These are phyloP conservation scores for Triticum turgidum DNA, from an alignment of 176 grass and related monocot genomes.

Conservation along the genomic window DNA sequence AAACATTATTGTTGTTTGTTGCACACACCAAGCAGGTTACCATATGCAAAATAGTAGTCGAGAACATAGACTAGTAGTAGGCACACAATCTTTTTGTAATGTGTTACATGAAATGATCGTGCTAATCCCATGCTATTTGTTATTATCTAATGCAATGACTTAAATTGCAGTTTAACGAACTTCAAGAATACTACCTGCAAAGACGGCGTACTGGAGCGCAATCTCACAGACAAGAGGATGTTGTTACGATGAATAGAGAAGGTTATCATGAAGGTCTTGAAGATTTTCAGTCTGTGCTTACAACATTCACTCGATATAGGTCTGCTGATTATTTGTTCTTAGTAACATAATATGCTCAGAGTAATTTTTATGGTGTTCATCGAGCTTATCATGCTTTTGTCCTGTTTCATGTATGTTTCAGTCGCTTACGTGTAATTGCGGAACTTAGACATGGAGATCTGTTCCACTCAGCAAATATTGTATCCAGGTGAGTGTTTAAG, in stretches of 20 bases:
- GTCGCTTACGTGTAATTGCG: conserved; percentile 84
- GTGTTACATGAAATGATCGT: conserved; percentile 11
- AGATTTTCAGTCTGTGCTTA: conserved; percentile 97
- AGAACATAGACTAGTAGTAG: neutral
- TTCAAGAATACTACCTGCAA: conserved; percentile 98
- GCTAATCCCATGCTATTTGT: neutral
- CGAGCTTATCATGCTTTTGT: conserved; percentile 16
- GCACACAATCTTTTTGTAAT: neutral
- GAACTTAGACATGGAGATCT: conserved; percentile 98
- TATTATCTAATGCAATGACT: conserved; percentile 29
- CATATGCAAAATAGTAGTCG: neutral
- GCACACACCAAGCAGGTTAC: neutral
- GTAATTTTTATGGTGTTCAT: neutral
- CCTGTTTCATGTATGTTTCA: conserved; percentile 37
- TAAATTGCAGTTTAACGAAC: conserved; percentile 83
- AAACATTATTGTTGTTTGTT: neutral
- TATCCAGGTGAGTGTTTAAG: conserved; percentile 74
- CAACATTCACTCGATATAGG: conserved; percentile 98
- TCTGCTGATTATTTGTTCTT: conserved; percentile 30
- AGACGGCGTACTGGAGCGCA: conserved; percentile 68
- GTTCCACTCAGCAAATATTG: conserved; percentile 97
- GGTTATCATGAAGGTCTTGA: conserved; percentile 87
- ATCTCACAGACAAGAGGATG: conserved; percentile 59
- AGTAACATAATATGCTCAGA: neutral
- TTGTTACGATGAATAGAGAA: conserved; percentile 67